phyloP scores from a whole-genome alignment of 73 alveolate genomes.

The Paramecium pentaurelia region DNA sequence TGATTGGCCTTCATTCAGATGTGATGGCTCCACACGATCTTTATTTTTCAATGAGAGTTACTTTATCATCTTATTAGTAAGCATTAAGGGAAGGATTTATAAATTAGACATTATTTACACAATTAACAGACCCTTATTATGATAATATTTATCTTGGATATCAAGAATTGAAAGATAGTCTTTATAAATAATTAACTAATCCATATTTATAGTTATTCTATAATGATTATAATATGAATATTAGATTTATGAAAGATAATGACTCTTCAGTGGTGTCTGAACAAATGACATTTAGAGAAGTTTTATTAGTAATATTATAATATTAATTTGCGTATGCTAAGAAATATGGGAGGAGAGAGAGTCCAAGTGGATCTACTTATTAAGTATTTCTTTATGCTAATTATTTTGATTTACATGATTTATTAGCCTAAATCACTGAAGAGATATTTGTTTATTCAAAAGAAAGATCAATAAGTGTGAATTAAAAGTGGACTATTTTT shows the following conservation, averaged over 20 bases:
- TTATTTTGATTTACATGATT: slow-evolving; percentile 18
- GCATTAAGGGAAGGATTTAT: background rate
- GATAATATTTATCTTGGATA: background rate
- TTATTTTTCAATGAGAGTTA: background rate
- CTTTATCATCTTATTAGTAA: background rate
- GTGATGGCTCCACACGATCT: slow-evolving; percentile 44
- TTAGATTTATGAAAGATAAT: background rate
- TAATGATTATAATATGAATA: background rate
- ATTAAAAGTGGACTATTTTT: background rate
- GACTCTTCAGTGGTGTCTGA: background rate
- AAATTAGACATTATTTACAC: background rate
- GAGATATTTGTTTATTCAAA: background rate
- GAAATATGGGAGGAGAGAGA: background rate
- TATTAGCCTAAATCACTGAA: background rate
- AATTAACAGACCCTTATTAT: background rate
- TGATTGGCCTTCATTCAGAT: slow-evolving; percentile 1
- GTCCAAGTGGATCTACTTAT: background rate
- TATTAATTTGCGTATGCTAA: background rate
- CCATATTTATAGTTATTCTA: background rate
- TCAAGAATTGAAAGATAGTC: slow-evolving; percentile 1
- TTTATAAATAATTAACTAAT: background rate
- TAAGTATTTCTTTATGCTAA: slow-evolving; percentile 11
- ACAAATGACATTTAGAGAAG: background rate
- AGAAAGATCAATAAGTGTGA: background rate
- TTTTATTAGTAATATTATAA: background rate